Conservation (phyloP, 768 basidiomycete species). For the Tubosaeta sp. region DNA sequence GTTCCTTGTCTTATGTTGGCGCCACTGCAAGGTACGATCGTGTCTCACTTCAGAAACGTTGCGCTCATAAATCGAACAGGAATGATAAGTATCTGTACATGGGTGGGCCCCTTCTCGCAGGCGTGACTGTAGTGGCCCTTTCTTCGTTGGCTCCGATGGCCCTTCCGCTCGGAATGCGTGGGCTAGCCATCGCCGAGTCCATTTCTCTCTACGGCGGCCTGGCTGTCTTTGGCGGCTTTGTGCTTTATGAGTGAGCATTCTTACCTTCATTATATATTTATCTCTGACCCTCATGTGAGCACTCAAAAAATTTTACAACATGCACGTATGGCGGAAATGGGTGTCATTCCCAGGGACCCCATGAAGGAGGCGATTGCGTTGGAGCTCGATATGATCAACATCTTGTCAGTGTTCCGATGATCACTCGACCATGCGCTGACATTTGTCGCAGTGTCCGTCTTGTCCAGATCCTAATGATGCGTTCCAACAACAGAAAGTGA, state of each 20-base stretch:
- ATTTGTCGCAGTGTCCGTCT: conserved; percentile 57
- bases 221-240: conserved; percentile 82
- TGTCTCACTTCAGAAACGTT: neutral
- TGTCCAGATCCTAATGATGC: conserved; percentile 75
- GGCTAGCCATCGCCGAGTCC: conserved; percentile 69
- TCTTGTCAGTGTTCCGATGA: conserved; percentile 54
- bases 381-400: conserved; percentile 87
- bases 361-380: conserved; percentile 73
- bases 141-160: conserved; percentile 86
- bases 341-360: conserved; percentile 64
- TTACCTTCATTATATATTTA: neutral
- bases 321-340: conserved; percentile 68
- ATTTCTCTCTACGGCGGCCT: conserved; percentile 85
- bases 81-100: conserved; percentile 83
- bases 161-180: conserved; percentile 77
- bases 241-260: conserved; percentile 74
- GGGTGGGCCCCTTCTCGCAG: conserved; percentile 85
- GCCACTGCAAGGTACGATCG: conserved; percentile 72
- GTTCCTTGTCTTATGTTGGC: conserved; percentile 80
- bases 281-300: conserved; percentile 25
- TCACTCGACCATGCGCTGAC: conserved; percentile 8
- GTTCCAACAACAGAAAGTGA: conserved; percentile 51
- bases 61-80: conserved; percentile 24
- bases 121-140: conserved; percentile 83
- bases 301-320: conserved; percentile 83